These are phyloP conservation scores for Phytophthora agathidicida DNA, from an alignment of 352 stramenopile species.

Conservation along the genomic window DNA sequence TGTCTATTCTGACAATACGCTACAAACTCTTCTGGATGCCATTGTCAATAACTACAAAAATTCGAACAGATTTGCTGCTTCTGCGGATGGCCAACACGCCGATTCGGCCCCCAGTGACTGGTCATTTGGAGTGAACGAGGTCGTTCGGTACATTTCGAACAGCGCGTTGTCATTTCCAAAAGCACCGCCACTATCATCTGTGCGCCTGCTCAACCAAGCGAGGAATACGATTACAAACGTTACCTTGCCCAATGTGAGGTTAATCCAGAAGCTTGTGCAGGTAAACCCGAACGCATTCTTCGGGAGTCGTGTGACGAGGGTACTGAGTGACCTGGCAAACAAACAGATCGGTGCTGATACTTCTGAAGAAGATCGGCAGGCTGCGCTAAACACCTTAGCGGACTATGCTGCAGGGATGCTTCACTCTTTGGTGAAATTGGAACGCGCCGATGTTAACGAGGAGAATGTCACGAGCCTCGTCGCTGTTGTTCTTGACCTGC, in stretches of 20 bases:
- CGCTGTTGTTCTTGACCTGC: constrained; percentile 31
- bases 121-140: constrained; percentile 76
- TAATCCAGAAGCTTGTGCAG: constrained; percentile 58
- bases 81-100: constrained; percentile 71
- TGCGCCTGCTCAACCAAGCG: constrained; percentile 62
- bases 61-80: constrained; percentile 61
- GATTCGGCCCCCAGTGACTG: constrained; percentile 72
- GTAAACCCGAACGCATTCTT: constrained; percentile 46
- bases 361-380: constrained; percentile 67
- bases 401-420: constrained; percentile 59
- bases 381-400: constrained; percentile 54
- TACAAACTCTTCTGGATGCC: constrained; percentile 44
- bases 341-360: constrained; percentile 46
- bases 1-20: constrained; percentile 52
- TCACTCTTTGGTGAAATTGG: constrained; percentile 45
- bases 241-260: constrained; percentile 41
- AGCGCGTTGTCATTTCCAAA: constrained; percentile 54
- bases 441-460: constrained; percentile 20
- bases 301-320: constrained; percentile 23
- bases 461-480: constrained; percentile 18
- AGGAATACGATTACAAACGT: constrained; percentile 43
- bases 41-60: constrained; percentile 72
- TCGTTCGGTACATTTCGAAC: constrained; percentile 58
- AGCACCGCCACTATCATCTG: constrained; percentile 51
- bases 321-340: constrained; percentile 38